Percentiles rank a stretch among this genome's conserved stretches.
These are phyloP conservation scores for Aspergillus flavus DNA, from an alignment of 2,329 filamentous ascomycete species.

Conservation along the genomic window DNA sequence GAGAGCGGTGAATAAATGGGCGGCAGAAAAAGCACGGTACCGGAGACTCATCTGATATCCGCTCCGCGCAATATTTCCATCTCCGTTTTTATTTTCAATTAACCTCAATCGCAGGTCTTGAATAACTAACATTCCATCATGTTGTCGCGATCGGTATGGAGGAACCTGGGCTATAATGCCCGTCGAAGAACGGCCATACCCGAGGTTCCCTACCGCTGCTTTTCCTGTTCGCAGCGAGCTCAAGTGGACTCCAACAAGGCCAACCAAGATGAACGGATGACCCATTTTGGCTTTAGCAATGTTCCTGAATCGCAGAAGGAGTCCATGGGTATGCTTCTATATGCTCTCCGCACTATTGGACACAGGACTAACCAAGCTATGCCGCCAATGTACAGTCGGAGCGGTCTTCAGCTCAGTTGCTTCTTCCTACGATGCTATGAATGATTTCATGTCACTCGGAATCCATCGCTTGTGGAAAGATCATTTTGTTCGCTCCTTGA, in stretches of 20 bases:
- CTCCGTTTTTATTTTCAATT: background rate
- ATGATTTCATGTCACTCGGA: slow-evolving; percentile 97
- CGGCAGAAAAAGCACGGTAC: background rate
- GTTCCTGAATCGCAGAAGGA: slow-evolving; percentile 80
- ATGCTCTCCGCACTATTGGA: background rate
- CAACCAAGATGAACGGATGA: slow-evolving; percentile 60
- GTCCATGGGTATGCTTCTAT: slow-evolving; percentile 54
- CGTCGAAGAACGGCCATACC: slow-evolving; percentile 31
- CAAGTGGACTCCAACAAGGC: slow-evolving; percentile 42
- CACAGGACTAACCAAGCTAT: background rate
- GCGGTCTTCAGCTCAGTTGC: slow-evolving; percentile 95
- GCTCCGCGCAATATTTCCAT: background rate
- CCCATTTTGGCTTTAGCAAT: slow-evolving; percentile 90
- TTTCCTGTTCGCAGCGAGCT: slow-evolving; percentile 51
- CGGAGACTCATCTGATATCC: background rate
- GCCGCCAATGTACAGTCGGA: slow-evolving; percentile 59
- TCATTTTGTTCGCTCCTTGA: slow-evolving; percentile 88
- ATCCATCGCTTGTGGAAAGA: slow-evolving; percentile 98
- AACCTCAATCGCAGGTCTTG: background rate
- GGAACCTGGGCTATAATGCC: slow-evolving; percentile 38
- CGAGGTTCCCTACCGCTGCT: slow-evolving; percentile 48
- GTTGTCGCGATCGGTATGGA: slow-evolving; percentile 40
- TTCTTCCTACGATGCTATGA: slow-evolving; percentile 95
- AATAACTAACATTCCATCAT: slow-evolving; percentile 24
- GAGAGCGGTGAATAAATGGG: background rate